Evolutionary conservation across 352 stramenopile genomes (phyloP), one percentile per base, ranked within the genome.

Genomic region (Blastocystis sp.): DNA sequence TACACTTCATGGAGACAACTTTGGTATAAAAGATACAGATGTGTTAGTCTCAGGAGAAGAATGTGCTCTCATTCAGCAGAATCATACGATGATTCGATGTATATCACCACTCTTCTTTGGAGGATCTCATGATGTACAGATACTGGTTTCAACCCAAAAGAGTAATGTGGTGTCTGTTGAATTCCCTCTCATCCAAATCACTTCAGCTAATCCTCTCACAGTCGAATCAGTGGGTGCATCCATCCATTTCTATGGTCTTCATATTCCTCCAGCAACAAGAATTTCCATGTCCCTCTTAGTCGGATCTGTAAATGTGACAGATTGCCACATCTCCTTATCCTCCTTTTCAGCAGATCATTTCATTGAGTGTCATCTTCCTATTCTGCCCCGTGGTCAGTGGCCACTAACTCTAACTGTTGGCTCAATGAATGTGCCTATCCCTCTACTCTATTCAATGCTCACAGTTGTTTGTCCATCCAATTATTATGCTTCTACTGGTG

Each of bases 311-410:
- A 32, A 29, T 0, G 12, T 49, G 0, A 5, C 29, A n/a, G n/a
- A 75, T 3, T 75, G 63, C 42, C 63, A 75, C 39, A 32, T 75
- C 14, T 49, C 63, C 0, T 5, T 54, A 5, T 49, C 63, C 3
- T 54, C 63, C 6, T 27, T 24, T 19, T 24, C 29, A 32, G 39
- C 21, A 19, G 39, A 29, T 21, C 63, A 19, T 19, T 75, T 56
- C 63, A 75, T 75, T n/a, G 63, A 75, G 35, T 75, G 63, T 46
- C 63, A 75, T 75, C 39, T 75, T 32, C 39, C 63, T 37, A 35
- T 56, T 7, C 19, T 75, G 27, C 63, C 4, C 35, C 19, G 63
- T 27, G 63, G 63, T n/a, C n/a, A 19, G 19, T 75, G 63, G 63
- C 29, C 29, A 19, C 29, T 75, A 11, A 49, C 5, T 19, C 39